Base-by-base conservation (phyloP, 169 alveolate species). In the Plasmodium yoelii region DNA sequence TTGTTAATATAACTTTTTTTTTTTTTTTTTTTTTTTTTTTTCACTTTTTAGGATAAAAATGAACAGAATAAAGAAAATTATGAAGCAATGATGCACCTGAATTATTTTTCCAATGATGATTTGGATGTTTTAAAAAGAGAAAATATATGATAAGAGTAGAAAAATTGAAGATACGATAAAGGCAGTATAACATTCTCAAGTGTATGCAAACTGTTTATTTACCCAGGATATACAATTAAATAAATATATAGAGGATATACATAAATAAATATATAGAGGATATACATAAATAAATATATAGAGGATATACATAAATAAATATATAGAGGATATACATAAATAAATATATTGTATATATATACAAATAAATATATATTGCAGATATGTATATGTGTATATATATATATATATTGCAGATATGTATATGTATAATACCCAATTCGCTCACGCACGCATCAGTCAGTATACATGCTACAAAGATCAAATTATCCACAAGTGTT, bases 101-200 rank as follows among this genome's bases (percentile, higher is more conserved):
- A 77, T 57, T 77, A 77, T 77, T 77, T 46, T 42, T 46, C 74
- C n/a, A 61, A 77, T 77, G 77, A 63, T 24, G 88, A 77, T 64
- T 46, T 77, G 26, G 88, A 77, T 53, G n/a, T 77, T 44, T 63
- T 77, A 68, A 77, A 77, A 77, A 77, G 88, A 44, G 77, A 77
- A 77, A 77, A 18, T 68, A 46, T 49, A 44, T 51, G 39, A 12
- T 63, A 64, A 34, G 26, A 15, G 12, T 47, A 39, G 12, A 57
- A 19, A 51, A 60, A 15, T 13, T 34, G 42, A 34, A 34, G 42
- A 34, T 34, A 34, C 42, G 4, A 34, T 5, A 34, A 34, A 34
- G 42, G 5, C 4, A 0, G 5, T 34, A 34, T 34, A 3, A 26
- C n/a, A 15, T 19, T 6, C 46, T 28, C 12, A 68, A 46, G n/a